Base-by-base conservation (phyloP, 352 stramenopile genomes). In the Pythium chondricola region DNA sequence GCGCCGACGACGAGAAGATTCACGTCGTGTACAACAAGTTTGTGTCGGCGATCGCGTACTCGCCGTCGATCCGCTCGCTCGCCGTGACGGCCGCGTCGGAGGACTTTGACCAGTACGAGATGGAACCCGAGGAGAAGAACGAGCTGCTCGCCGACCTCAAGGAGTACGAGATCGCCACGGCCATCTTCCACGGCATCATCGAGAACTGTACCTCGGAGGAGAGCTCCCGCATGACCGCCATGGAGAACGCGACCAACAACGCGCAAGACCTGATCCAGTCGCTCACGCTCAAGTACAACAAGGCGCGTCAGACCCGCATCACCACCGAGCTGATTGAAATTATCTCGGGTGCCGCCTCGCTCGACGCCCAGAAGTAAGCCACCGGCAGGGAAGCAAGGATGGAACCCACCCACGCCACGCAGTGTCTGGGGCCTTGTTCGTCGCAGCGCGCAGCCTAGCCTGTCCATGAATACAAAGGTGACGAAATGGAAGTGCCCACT, bases 251-350 rank as follows among this genome's bases (percentile, higher is more conserved):
- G 21, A 54, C 71, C 21, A 61, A 35, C 36, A 80, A 99, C 72
- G 97, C 96, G 20, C 75, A 89, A 55, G 96, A 99, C 40, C 89
- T 99, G 74, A 98, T 99, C 70, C 91, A 95, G 58, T 87, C 71
- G 63, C 67, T 75, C 80, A 95, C 95, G 74, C 71, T 91, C 56
- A 61, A 79, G 55, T 93, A 93, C 77, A 93, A 93, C 74, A 91
- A 91, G 74, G 93, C 94, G 39, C 83, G 94, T 54, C 94, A 98
- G 69, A 82, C 93, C 32, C 85, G 93, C 62, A 98, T 98, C 79
- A 98, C 94, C 43, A 98, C 93, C 43, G 94, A 98, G 77, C 74
- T 98, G 44, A 98, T 98, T 78, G 94, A 98, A 83, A 98, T 98
- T 84, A 98, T 98, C 58, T 98, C 95, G 60, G 96, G 96, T 78